These are phyloP conservation scores for Jasminum sambac DNA, from an alignment of 257 asterid species.

Conservation along the genomic window DNA sequence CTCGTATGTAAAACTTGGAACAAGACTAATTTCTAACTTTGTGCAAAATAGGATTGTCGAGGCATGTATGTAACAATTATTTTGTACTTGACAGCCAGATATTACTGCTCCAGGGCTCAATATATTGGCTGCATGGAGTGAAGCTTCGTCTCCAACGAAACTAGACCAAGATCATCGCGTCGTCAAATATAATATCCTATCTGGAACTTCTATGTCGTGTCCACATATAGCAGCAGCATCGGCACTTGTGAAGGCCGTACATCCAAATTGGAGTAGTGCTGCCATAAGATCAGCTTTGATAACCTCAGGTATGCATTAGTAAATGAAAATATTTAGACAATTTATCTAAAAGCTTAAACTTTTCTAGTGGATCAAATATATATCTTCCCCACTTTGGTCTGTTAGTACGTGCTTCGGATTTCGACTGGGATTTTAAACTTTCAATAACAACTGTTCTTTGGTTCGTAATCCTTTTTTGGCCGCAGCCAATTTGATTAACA, in stretches of 20 bases:
- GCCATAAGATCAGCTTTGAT: constrained; percentile 52
- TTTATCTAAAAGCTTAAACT: no score
- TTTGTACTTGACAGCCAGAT: constrained; percentile 59
- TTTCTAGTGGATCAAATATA: no score
- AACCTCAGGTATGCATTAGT: constrained; percentile 36
- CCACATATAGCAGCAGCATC: constrained; percentile 48
- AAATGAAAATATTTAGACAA: no score
- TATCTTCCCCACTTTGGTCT: no score
- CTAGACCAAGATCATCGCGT: constrained; percentile 50
- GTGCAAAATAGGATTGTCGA: background rate
- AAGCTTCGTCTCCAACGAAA: constrained; percentile 72
- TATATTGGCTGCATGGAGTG: constrained; percentile 97
- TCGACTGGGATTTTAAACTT: no score
- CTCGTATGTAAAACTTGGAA: no score
- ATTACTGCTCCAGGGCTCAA: constrained; percentile 92
- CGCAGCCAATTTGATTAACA: constrained; percentile 40
- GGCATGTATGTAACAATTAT: background rate
- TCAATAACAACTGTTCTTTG: no score
- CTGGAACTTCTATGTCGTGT: constrained; percentile 73
- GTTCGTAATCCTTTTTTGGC: background rate
- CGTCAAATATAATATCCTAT: constrained; percentile 63
- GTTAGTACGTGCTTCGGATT: no score
- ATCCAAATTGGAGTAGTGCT: constrained; percentile 52
- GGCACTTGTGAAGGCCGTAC: constrained; percentile 45
- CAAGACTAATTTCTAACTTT: background rate